phyloP scores from a whole-genome alignment of 306 rosid species.

The Fragaria iinumae region DNA sequence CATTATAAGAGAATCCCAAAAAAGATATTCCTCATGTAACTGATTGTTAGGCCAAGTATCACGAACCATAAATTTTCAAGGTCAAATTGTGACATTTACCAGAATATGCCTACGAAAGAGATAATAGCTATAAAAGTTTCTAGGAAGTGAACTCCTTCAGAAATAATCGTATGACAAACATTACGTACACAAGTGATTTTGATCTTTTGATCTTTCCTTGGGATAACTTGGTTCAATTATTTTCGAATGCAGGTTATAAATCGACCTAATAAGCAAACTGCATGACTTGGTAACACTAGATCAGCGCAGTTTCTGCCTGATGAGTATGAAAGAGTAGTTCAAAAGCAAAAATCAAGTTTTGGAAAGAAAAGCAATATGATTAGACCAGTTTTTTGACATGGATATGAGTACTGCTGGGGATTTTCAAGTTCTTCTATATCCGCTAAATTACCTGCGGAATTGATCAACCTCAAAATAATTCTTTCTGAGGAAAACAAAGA shows the following conservation, averaged over 20 bases:
- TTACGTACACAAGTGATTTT: no score
- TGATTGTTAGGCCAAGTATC: no score
- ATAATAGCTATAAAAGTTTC: constrained; percentile 27
- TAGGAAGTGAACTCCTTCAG: no score
- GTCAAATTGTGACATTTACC: constrained; percentile 20
- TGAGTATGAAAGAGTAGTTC: constrained; percentile 26
- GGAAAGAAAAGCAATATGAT: constrained; percentile 27
- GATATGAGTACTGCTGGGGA: constrained; percentile 73
- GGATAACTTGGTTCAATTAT: not conserved
- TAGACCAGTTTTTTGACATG: constrained; percentile 62
- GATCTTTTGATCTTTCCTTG: not conserved
- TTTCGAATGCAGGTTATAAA: constrained; percentile 21
- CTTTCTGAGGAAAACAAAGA: constrained; percentile 31
- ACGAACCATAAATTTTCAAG: no score
- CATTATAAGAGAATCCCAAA: no score
- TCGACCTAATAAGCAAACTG: constrained; percentile 25
- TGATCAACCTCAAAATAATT: constrained; percentile 48
- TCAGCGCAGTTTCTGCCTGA: constrained; percentile 42
- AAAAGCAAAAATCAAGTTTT: constrained; percentile 26
- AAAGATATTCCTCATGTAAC: no score
- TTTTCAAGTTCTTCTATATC: constrained; percentile 53
- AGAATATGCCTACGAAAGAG: constrained; percentile 37
- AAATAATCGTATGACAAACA: no score
- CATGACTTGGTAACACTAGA: constrained; percentile 40
- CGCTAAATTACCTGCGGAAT: constrained; percentile 54